A percentile compares a stretch with the other conserved stretches of the same genome.
Conservation (phyloP, 2,329 filamentous ascomycete species). For the Talaromyces sp. region DNA sequence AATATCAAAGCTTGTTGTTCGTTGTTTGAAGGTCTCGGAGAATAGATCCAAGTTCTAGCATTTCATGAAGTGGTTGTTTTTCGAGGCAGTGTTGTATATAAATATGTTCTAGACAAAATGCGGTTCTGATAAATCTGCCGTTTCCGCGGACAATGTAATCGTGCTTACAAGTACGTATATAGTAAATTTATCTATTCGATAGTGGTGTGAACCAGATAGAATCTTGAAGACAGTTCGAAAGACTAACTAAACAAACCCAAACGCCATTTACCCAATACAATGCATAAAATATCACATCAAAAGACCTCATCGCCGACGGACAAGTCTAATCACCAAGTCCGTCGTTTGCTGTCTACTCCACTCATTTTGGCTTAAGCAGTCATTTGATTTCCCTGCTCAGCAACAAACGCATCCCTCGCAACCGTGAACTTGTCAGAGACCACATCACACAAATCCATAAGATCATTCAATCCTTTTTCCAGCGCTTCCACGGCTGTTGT, state of each 20-base stretch:
- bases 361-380: constrained; percentile 22
- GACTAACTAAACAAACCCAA: not conserved
- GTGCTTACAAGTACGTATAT: not conserved
- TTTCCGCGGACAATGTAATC: not conserved
- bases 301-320: not conserved
- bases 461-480: constrained; percentile 81
- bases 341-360: not conserved
- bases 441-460: constrained; percentile 89
- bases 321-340: not conserved
- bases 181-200: not conserved
- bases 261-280: constrained; percentile 7
- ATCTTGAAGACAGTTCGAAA: too few relatives aligned
- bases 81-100: constrained; percentile 7
- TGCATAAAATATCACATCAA: constrained; percentile 1
- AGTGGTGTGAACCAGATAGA: not conserved
- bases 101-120: constrained; percentile 12
- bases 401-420: constrained; percentile 61
- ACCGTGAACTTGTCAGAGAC: constrained; percentile 83
- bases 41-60: constrained; percentile 16
- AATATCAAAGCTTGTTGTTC: constrained; percentile 17
- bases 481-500: constrained; percentile 79
- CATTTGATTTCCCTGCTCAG: constrained; percentile 34
- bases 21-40: constrained; percentile 19
- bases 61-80: not conserved
- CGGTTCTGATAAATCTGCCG: not conserved